Evolutionary conservation across 2,329 filamentous ascomycete species (phyloP).

Genomic region (Fusarium foetens): DNA sequence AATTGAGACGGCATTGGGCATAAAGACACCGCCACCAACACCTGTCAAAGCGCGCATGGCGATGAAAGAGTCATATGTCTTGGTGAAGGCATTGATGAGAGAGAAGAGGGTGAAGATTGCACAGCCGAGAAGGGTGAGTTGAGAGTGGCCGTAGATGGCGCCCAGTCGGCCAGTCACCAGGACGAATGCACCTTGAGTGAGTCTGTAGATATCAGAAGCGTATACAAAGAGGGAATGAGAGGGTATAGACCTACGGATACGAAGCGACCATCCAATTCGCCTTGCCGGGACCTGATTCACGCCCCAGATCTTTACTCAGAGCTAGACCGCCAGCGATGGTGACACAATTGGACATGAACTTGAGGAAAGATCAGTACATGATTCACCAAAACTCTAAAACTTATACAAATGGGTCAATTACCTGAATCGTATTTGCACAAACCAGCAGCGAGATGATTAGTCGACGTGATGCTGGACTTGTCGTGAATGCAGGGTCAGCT

Average conservation of each 20-base stretch:
- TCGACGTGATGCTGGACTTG: constrained; percentile 1
- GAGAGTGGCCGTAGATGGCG: constrained; percentile 63
- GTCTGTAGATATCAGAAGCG: constrained; percentile 39
- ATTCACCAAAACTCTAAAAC: accelerated
- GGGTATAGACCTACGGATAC: constrained; percentile 1
- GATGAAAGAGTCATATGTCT: constrained; percentile 54
- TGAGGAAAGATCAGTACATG: accelerated
- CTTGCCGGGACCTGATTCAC: constrained; percentile 9
- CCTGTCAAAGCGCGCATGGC: constrained; percentile 59
- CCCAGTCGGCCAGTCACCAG: constrained; percentile 63
- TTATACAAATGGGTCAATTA: accelerated
- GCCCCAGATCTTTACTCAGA: constrained; percentile 7
- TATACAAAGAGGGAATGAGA: neutral
- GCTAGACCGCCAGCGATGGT: constrained; percentile 14
- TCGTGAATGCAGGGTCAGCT: constrained; percentile 11
- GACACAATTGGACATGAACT: constrained; percentile 12
- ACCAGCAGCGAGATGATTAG: constrained; percentile 10
- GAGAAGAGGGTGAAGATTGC: constrained; percentile 55
- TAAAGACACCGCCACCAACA: constrained; percentile 59
- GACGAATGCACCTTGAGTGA: constrained; percentile 64
- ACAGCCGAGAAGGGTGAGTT: constrained; percentile 55
- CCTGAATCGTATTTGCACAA: constrained; percentile 17
- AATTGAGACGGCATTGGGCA: constrained; percentile 63
- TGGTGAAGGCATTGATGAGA: constrained; percentile 56
- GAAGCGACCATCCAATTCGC: constrained; percentile 24